Evolutionary conservation across 345 rosid species (phyloP).

Genomic region (Nephelium lappaceum): DNA sequence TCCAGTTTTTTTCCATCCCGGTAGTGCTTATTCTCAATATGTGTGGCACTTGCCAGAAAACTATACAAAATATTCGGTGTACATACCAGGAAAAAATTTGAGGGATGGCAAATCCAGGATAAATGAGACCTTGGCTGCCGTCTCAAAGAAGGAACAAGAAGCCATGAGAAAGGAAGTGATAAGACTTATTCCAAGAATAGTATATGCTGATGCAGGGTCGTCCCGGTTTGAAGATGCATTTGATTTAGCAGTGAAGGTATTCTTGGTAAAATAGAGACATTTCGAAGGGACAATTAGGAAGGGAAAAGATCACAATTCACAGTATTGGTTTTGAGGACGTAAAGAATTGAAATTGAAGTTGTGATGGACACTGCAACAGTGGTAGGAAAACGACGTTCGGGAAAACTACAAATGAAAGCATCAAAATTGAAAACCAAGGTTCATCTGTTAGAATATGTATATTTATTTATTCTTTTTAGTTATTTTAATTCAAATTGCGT

Average conservation of each 20-base stretch:
- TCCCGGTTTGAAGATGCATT: conserved; percentile 36
- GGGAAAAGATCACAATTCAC: background rate
- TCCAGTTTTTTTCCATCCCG: conserved; percentile 37
- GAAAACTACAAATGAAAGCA: no score
- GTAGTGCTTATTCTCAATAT: conserved; percentile 33
- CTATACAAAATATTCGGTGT: conserved; percentile 26
- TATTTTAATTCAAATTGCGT: background rate
- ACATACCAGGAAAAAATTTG: conserved; percentile 16
- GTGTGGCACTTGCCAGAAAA: conserved; percentile 32
- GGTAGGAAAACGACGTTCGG: no score
- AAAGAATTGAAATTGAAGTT: no score
- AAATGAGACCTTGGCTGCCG: conserved; percentile 11
- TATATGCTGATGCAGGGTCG: conserved; percentile 19
- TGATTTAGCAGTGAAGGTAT: conserved; percentile 32
- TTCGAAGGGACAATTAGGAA: background rate
- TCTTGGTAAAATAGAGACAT: conserved; percentile 18
- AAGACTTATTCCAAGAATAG: conserved; percentile 33
- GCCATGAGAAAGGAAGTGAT: conserved; percentile 30
- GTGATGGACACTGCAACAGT: no score
- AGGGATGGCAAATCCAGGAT: conserved; percentile 2
- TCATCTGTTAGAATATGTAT: background rate
- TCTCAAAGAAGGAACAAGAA: conserved; percentile 12
- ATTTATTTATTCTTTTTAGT: background rate
- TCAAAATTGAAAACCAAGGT: background rate
- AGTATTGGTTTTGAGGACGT: no score